Evolutionary conservation across 176 grass and related monocot genomes (phyloP).

Genomic region (Lolium rigidum): DNA sequence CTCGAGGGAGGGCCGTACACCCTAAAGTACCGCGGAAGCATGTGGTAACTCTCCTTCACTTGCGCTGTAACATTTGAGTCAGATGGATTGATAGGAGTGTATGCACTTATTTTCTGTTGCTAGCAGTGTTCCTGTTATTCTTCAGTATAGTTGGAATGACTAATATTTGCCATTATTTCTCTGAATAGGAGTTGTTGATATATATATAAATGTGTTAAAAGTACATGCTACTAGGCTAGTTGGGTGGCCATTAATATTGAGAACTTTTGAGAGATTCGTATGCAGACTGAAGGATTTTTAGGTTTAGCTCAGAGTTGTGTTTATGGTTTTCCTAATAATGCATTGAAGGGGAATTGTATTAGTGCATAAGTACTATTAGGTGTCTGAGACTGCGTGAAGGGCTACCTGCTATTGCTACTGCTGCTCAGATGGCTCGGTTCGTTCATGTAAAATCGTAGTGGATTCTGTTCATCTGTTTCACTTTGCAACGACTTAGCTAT

Average conservation of each 20-base stretch:
- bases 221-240: background rate
- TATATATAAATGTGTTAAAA: too few relatives aligned
- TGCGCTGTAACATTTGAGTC: background rate
- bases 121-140: background rate
- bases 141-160: background rate
- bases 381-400: background rate
- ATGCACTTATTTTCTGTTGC: background rate
- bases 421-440: background rate
- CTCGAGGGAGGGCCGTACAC: conserved; percentile 92
- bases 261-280: background rate
- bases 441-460: background rate
- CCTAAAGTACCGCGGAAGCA: conserved; percentile 93
- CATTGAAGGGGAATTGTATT: background rate
- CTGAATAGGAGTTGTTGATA: background rate
- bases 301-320: background rate
- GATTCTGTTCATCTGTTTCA: background rate
- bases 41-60: conserved; percentile 64
- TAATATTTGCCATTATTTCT: background rate
- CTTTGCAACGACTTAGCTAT: background rate
- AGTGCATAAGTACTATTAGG: conserved; percentile 7
- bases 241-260: background rate
- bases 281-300: background rate
- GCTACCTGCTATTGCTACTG: background rate
- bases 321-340: background rate
- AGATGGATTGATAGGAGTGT: too few relatives aligned